Evolutionary conservation across 2,329 filamentous ascomycete genomes (phyloP), one percentile per base, ranked within the genome.

Genomic region (Keithomyces neogunnii): DNA sequence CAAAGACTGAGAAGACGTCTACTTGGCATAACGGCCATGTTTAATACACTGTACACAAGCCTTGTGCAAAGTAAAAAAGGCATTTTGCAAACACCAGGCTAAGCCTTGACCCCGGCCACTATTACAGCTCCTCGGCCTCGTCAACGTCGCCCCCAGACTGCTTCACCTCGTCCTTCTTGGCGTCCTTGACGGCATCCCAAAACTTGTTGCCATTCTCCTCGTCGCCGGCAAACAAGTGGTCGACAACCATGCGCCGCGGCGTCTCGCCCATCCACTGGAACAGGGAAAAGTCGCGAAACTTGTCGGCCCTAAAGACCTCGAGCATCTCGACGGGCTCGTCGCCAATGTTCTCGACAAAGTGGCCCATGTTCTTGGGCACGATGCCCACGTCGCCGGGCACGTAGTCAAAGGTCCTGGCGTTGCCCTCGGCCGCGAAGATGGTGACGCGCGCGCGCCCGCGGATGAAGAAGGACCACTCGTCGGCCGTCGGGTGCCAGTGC

Each of bases 391-490:
- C 88, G 2, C 87, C 88, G 1, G 85, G 77, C 5, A 77, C 70
- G 65, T 88, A 91, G 69, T 91, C 82, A 61, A 91, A 91, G 0
- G 87, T 91, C 29, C 85, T 75, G 0, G 86, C 85, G 28, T 73
- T 80, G 31, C 82, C 80, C 58, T 86, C 79, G 2, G 85, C 77
- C 0, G 80, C 84, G 62, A 90, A 91, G 57, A 91, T 78, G 11
- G 86, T 90, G 11, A 89, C 79, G 33, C 87, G 78, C 0, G 85
- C 88, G 40, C 81, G 80, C 0, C 88, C 88, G 30, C 71, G 69
- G 63, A 91, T 80, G 72, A 91, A 89, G 67, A 87, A 91, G 5
- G 82, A 86, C 86, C 86, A 91, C 65, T 90, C 86, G 60, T 90
- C 87, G 10, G 85, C 85, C 44, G 81, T 82, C 0, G 86, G 85